phyloP scores from a whole-genome alignment of 768 basidiomycete species.

The Mycena vitilis region DNA sequence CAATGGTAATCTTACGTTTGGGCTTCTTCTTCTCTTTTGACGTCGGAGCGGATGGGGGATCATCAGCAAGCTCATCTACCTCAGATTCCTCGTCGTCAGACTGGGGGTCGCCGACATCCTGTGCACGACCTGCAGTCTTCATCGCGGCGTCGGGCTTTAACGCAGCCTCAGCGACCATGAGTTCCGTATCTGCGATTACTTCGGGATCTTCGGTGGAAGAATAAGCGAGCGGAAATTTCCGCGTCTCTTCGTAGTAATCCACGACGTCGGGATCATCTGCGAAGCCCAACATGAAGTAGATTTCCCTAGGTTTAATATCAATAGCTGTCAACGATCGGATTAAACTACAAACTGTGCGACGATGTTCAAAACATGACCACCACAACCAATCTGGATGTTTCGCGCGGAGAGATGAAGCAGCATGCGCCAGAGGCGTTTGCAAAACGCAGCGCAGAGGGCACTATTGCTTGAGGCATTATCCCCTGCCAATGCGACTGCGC shows the following conservation, averaged over 20 bases:
- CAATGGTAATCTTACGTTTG: neutral
- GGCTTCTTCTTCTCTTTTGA: conserved; percentile 1
- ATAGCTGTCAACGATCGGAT: too few species aligned
- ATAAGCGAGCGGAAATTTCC: conserved; percentile 18
- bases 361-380: conserved; percentile 20
- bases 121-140: neutral
- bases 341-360: conserved; percentile 4
- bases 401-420: conserved; percentile 1
- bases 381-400: conserved; percentile 24
- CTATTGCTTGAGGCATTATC: conserved; percentile 7
- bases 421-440: conserved; percentile 7
- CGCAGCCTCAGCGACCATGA: neutral
- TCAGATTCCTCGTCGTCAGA: neutral
- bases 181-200: neutral
- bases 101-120: neutral
- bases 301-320: neutral
- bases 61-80: neutral
- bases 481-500: neutral
- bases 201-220: neutral
- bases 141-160: neutral
- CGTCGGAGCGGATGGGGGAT: too few species aligned
- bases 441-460: neutral
- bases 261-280: neutral
- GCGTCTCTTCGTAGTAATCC: conserved; percentile 10
- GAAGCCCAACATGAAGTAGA: conserved; percentile 6